These are phyloP conservation scores for Jatropha multifida DNA, from an alignment of 441 rosid genomes.

Conservation along the genomic window DNA sequence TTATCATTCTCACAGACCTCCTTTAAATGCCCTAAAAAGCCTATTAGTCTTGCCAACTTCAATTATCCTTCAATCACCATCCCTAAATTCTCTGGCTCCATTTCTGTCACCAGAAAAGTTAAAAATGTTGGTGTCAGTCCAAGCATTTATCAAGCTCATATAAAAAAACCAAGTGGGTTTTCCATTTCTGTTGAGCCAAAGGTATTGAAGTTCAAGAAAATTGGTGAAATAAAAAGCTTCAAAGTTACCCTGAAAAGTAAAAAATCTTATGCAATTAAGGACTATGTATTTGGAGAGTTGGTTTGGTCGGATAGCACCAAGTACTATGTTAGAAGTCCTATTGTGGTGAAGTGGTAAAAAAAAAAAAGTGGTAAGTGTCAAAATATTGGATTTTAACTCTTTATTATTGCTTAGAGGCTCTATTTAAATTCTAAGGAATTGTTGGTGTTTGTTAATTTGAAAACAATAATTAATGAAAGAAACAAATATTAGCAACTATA, in stretches of 20 bases:
- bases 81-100: slow-evolving; percentile 31
- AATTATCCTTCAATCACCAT: slow-evolving; percentile 66
- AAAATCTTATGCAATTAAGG: slow-evolving; percentile 21
- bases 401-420: slow-evolving; percentile 15
- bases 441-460: slow-evolving; percentile 1
- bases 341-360: slow-evolving; percentile 65
- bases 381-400: slow-evolving; percentile 7
- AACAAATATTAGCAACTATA: not conserved
- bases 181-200: slow-evolving; percentile 40
- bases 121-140: slow-evolving; percentile 48
- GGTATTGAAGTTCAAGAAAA: slow-evolving; percentile 31
- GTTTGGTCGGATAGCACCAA: slow-evolving; percentile 51
- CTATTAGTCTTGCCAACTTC: slow-evolving; percentile 33
- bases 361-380: no score
- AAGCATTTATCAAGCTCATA: slow-evolving; percentile 27
- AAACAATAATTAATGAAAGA: slow-evolving; percentile 13
- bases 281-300: slow-evolving; percentile 61
- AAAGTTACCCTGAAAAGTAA: slow-evolving; percentile 34
- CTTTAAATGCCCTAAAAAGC: slow-evolving; percentile 36
- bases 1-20: slow-evolving; percentile 31
- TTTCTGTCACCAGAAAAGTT: slow-evolving; percentile 41
- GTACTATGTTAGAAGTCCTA: slow-evolving; percentile 62
- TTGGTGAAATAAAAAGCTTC: slow-evolving; percentile 49
- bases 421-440: slow-evolving; percentile 10
- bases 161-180: slow-evolving; percentile 42